Conservation (phyloP, 176 grass and related monocot genomes). For the Tillandsia fasciculata region DNA sequence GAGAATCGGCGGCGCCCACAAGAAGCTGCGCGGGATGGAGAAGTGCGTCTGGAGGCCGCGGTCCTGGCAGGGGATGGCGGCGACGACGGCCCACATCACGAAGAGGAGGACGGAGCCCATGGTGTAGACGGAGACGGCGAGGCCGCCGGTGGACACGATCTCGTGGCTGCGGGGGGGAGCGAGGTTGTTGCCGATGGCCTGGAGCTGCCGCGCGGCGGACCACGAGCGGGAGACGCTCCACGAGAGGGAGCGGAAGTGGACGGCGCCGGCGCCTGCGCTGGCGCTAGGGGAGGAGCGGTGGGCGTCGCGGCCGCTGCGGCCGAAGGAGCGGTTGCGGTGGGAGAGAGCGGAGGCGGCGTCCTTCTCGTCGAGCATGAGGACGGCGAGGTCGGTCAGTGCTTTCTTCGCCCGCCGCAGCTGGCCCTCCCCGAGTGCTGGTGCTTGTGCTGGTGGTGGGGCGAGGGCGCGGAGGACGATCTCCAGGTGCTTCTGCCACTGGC, state of each 20-base stretch:
- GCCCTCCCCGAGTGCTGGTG: constrained; percentile 27
- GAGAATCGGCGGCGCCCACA: constrained; percentile 58
- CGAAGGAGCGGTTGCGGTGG: constrained; percentile 96
- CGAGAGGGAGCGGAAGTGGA: constrained; percentile 85
- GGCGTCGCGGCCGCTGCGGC: constrained; percentile 31
- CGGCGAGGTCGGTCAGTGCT: constrained; percentile 64
- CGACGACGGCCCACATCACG: constrained; percentile 64
- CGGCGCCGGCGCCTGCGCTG: constrained; percentile 10
- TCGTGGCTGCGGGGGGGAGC: constrained; percentile 57
- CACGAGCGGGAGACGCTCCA: constrained; percentile 92
- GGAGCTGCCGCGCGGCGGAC: constrained; percentile 87
- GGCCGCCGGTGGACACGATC: constrained; percentile 24
- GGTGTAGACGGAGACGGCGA: constrained; percentile 46
- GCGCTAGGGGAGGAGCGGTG: constrained; percentile 20
- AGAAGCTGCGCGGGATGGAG: constrained; percentile 43
- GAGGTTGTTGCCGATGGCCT: constrained; percentile 55
- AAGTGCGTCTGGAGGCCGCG: constrained; percentile 52
- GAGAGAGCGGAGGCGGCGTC: constrained; percentile 34
- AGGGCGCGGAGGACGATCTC: constrained; percentile 56
- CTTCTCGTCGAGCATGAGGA: constrained; percentile 74
- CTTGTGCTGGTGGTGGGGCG: constrained; percentile 15
- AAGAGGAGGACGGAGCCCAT: constrained; percentile 71
- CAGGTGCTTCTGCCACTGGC: constrained; percentile 66
- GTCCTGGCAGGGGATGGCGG: constrained; percentile 76
- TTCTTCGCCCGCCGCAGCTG: constrained; percentile 71